Base-by-base conservation (phyloP, 371 early-diverging fungal species). In the Circinella minor region DNA sequence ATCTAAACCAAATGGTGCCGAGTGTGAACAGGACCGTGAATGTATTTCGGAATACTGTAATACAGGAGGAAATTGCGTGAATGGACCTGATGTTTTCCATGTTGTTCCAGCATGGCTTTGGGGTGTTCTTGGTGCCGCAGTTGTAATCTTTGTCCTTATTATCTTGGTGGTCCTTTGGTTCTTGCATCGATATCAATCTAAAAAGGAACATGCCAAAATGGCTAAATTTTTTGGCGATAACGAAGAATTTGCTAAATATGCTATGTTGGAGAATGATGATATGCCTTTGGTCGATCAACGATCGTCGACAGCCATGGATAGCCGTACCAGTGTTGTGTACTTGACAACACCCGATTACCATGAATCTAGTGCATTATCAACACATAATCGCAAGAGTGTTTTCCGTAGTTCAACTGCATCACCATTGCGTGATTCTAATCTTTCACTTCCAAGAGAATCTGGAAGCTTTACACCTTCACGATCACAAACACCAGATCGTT, bases 171-270 rank as follows among this genome's bases (percentile, higher is more conserved):
- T 67, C 5, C 74, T 84, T 9, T 82, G 81, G 80, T 38, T 81
- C 17, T 70, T 84, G 46, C 85, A 84, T 59, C 78, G 82, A 6
- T 84, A 80, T 66, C 85, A 84, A 63, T 79, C 81, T 34, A 76
- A 74, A 48, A 71, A 77, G 48, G 85, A 82, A 48, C 85, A 74
- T 37, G 78, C 71, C 34, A 84, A 82, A 69, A 75, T 79, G 11
- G 60, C 46, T 43, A 71, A 69, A 18, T 84, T 84, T 67, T 84
- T 82, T 74, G 82, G 75, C 6, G 76, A 81, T 55, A 79, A 82
- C 34, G 77, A 84, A 20, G 77, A 78, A 55, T 83, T 83, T 66
- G 75, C 73, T 9, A 81, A 77, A 47, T 76, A 80, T 64, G 82
- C 82, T 34, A 75, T 79, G 77, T 55, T 72, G 65, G 72, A 72